Evolutionary conservation across 2,329 filamentous ascomycete species (phyloP), one percentile per base, ranked within the genome.

Genomic region (Neurospora sp.): DNA sequence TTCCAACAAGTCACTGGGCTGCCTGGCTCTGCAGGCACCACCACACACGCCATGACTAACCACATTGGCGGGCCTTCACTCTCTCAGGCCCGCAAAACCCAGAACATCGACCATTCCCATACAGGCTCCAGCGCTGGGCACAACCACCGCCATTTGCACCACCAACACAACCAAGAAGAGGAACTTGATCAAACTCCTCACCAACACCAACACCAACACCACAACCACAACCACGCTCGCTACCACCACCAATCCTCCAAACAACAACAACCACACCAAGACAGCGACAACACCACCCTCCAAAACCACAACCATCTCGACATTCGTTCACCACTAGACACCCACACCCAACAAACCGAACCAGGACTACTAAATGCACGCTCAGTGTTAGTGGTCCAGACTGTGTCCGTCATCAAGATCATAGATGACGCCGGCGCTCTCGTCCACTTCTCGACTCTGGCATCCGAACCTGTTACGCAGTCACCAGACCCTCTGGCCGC

Each of bases 361-460:
- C 52, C 23, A 58, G 46, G 46, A 58, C 46, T 58, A 62, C 52
- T 62, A 36, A 36, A 36, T 62, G 52, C 52, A 62, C 52, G 77
- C 71, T 72, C 77, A 75, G 78, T 80, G 74, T 78, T 85, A 74
- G 79, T 88, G 75, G 80, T 87, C 68, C 82, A 86, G 77, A 88
- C 86, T 74, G 78, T 88, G 73, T 86, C 85, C 36, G 80, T 88
- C 76, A 77, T 88, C 69, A 82, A 87, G 73, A 75, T 85, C 72
- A 82, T 87, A 72, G 84, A 87, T 77, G 78, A 78, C 66, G 76
- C 77, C 66, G 86, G 86, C 72, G 80, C 79, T 38, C 79, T 82
- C 67, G 75, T 86, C 66, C 77, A 80, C 68, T 76, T 83, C 28
- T 78, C 81, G 70, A 87, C 85, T 39, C 73, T 82, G 69, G 78